Evolutionary conservation across 1,284 basidiomycete species (phyloP), one percentile per base, ranked within the genome.

Genomic region (Gastroboletus turbinatus): DNA sequence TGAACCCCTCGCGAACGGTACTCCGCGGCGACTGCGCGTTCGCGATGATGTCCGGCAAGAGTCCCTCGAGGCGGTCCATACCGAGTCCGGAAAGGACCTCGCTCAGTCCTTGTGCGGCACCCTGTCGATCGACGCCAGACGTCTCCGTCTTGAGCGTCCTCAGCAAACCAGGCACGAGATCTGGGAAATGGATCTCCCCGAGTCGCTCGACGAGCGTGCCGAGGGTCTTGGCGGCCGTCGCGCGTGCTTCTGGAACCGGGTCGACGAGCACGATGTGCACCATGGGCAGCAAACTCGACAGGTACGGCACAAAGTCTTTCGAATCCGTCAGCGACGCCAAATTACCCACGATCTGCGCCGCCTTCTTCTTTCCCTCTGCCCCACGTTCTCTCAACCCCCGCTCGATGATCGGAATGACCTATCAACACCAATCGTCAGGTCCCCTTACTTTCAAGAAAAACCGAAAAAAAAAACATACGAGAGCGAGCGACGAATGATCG

Each of bases 1-100:
- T 98, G 78, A 98, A 98, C 25, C 97, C 97, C 80, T 99, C 97
- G 50, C 96, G 86, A 39, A 99, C 94, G 52, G 96, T 96, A 29
- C 95, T 83, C 23, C 93, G 82, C 6, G 93, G 89, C 52, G 92
- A 96, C 63, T 92, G 86, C 1, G 95, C 93, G 72, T 94, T 98
- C 42, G 84, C 84, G 64, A 99, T 91, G 68, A 99, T 94, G 63
- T 97, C 94, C 0, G 97, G 97, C 8, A 99, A 81, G 5, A 99
- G 80, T 8, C 90, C 92, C 71, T 99, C 97, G 66, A 99, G 84
- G 52, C 96, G 85, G 66, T 99, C 97, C 88, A 98, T 97, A 30
- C 97, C 97, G 36, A 99, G 82, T 44, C 94, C 96, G 1, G 96
- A 90, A 13, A 99, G 82, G 11, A 99, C 95, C 74, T 99, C 97